Conservation (phyloP, 2,329 filamentous ascomycete species). For the Cladosporium cucumerinum region DNA sequence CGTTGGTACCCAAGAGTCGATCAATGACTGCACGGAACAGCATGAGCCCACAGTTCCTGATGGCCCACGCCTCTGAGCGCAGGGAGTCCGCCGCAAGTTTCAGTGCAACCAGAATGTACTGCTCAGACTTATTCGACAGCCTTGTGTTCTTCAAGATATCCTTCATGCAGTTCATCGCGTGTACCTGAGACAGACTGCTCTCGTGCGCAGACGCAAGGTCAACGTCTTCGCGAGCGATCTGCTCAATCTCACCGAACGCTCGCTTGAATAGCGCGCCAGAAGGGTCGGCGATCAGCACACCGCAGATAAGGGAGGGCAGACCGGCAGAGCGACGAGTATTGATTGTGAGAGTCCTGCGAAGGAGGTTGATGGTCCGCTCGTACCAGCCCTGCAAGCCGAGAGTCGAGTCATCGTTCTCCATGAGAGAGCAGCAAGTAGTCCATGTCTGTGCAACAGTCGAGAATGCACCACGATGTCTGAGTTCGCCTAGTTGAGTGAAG, state of each 20-base stretch:
- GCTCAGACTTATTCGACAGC: slow-evolving; percentile 69
- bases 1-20: slow-evolving; percentile 69
- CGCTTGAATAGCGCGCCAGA: slow-evolving; percentile 56
- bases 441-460: slow-evolving; percentile 91
- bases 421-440: slow-evolving; percentile 62
- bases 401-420: slow-evolving; percentile 40
- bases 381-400: slow-evolving; percentile 67
- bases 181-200: slow-evolving; percentile 76
- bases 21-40: slow-evolving; percentile 84
- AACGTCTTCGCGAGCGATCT: slow-evolving; percentile 48
- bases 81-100: slow-evolving; percentile 77
- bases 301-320: slow-evolving; percentile 80
- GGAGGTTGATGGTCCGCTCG: slow-evolving; percentile 31
- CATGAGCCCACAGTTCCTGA: slow-evolving; percentile 89
- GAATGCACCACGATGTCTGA: slow-evolving; percentile 89
- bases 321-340: slow-evolving; percentile 86
- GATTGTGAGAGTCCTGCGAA: slow-evolving; percentile 55
- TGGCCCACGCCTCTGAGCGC: slow-evolving; percentile 82
- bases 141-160: slow-evolving; percentile 84
- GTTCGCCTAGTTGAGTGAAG: slow-evolving; percentile 75
- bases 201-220: slow-evolving; percentile 39
- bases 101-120: slow-evolving; percentile 69
- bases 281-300: slow-evolving; percentile 68
- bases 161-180: slow-evolving; percentile 89
- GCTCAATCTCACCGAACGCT: slow-evolving; percentile 61